phyloP scores from a whole-genome alignment of 345 rosid species.

The Syzygium aqueum region DNA sequence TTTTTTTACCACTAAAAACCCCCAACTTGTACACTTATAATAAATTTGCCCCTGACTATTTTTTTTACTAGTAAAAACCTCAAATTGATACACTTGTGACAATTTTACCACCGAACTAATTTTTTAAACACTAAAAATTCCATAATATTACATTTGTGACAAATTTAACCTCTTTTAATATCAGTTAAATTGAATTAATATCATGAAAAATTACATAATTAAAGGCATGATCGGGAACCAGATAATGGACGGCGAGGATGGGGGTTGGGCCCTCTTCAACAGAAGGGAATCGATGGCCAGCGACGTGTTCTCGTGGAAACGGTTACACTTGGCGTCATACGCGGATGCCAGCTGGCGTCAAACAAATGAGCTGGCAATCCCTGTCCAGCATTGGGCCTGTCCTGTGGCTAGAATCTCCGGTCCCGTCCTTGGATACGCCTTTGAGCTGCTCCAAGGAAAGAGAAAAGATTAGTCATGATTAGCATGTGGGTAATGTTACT shows the following conservation, averaged over 20 bases:
- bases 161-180: too few relatives aligned
- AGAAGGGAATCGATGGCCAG: constrained; percentile 88
- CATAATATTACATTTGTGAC: too few relatives aligned
- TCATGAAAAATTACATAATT: background rate
- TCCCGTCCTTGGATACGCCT: constrained; percentile 40
- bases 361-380: constrained; percentile 92
- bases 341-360: constrained; percentile 74
- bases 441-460: constrained; percentile 32
- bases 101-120: too few relatives aligned
- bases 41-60: too few relatives aligned
- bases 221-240: constrained; percentile 21
- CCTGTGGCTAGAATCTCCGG: constrained; percentile 25
- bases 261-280: constrained; percentile 39
- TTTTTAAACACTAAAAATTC: too few relatives aligned
- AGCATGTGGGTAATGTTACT: background rate
- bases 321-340: constrained; percentile 70
- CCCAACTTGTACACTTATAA: too few relatives aligned
- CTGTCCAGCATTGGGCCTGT: constrained; percentile 70
- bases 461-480: background rate
- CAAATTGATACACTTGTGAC: too few relatives aligned
- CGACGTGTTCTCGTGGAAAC: constrained; percentile 92
- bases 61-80: too few relatives aligned
- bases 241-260: constrained; percentile 12
- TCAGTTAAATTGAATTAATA: too few relatives aligned
- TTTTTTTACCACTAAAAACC: too few relatives aligned